Evolutionary conservation across 2,329 filamentous ascomycete genomes (phyloP), one percentile per base, ranked within the genome.

Genomic region (Claviceps digitariae): DNA sequence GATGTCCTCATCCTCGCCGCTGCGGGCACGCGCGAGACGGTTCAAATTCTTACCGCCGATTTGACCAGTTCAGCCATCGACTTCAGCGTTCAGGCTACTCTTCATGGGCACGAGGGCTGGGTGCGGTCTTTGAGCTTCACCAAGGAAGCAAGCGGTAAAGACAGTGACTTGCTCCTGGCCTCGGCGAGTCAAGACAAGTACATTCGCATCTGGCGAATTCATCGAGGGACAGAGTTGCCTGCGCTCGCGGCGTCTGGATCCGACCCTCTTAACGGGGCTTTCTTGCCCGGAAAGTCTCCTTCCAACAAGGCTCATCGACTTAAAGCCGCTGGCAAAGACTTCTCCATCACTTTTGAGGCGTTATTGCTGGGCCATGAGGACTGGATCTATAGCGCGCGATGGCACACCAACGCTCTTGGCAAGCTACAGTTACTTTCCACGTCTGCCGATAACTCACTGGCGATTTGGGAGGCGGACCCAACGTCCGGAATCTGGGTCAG

Each of bases 101-200:
- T 98, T 21, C 78, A 82, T 0, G 93, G 93, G 3, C 93, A 98
- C 62, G 93, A 98, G 69, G 91, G 87, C 54, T 98, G 93, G 93
- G 82, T 98, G 48, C 78, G 91, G 48, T 91, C 89, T 15, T 74
- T 98, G 13, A 84, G 84, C 57, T 93, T 98, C 59, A 79, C 81
- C 1, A 73, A 72, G 55, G 87, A 93, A 63, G 76, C 69, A 15
- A 64, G 71, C 2, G 69, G 71, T 23, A 59, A 69, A 0, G 67
- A 72, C 0, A 79, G 79, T 51, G 90, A 96, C 64, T 66, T 95
- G 4, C 70, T 97, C 23, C 77, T 98, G 21, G 89, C 91, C 0
- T 97, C 91, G 12, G 90, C 90, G 23, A 97, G 91, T 65, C 93
- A 98, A 67, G 93, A 98, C 69, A 96, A 95, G 70, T 98, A 97